Conservation (phyloP, 192 early-diverging fungal species). For the Coemansia reversa region DNA sequence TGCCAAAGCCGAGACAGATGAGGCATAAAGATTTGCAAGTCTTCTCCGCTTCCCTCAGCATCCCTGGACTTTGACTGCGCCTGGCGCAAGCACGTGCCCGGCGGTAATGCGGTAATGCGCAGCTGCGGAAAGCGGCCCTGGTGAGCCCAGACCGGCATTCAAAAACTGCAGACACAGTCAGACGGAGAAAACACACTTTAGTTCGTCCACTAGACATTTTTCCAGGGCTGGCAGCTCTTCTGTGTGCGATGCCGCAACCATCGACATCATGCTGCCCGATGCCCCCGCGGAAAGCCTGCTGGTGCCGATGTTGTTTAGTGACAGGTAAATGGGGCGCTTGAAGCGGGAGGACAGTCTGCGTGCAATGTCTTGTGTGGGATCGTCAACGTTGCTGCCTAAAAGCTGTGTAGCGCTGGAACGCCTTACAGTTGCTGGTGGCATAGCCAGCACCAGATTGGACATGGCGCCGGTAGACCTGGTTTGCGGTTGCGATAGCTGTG, state of each 20-base stretch:
- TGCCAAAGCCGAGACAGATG: too few relatives aligned
- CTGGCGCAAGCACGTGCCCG: too few relatives aligned
- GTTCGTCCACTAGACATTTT: slow-evolving; percentile 37
- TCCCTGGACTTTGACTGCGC: too few relatives aligned
- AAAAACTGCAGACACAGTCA: not conserved
- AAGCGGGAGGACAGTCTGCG: slow-evolving; percentile 37
- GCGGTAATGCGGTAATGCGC: too few relatives aligned
- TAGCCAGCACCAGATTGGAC: slow-evolving; percentile 37
- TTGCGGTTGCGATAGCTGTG: slow-evolving; percentile 27
- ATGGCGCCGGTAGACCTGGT: slow-evolving; percentile 9
- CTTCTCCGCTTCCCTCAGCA: too few relatives aligned
- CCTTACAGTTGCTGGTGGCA: slow-evolving; percentile 29
- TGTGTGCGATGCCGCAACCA: slow-evolving; percentile 20
- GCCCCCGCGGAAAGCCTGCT: slow-evolving; percentile 9
- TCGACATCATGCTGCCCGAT: slow-evolving; percentile 12
- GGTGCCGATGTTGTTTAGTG: slow-evolving; percentile 24
- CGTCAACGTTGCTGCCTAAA: slow-evolving; percentile 27
- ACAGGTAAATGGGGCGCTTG: slow-evolving; percentile 41
- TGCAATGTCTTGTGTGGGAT: slow-evolving; percentile 37
- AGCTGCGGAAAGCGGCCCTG: too few relatives aligned
- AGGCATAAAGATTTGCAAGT: too few relatives aligned
- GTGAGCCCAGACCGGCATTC: too few relatives aligned
- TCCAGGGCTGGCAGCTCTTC: slow-evolving; percentile 38
- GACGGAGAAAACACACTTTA: slow-evolving; percentile 12
- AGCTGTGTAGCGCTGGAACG: slow-evolving; percentile 37